Percentiles rank a stretch among this genome's conserved stretches.
Conservation (phyloP, 805 yeast genomes). For the Blastobotrys mokoenaii region DNA sequence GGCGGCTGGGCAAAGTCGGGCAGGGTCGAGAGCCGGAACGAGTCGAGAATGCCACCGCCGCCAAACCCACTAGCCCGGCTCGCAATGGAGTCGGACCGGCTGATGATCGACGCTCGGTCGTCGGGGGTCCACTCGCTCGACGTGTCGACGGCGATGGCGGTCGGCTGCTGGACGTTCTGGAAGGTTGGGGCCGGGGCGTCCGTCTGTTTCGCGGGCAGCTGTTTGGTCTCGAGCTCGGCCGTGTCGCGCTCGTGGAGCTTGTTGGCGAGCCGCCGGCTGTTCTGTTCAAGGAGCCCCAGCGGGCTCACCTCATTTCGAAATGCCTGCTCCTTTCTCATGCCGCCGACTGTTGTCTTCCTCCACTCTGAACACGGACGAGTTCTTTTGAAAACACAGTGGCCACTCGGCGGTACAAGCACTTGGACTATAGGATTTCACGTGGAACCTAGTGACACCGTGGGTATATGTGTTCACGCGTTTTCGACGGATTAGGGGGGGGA, state of each 20-base stretch:
- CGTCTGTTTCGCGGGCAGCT: neutral
- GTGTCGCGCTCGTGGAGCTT: slow-evolving; percentile 6
- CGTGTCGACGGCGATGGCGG: neutral
- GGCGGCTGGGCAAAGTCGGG: no score
- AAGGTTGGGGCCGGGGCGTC: neutral
- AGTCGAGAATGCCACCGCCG: slow-evolving; percentile 20
- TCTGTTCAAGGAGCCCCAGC: slow-evolving; percentile 19
- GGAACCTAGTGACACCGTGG: no score
- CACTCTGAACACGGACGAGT: no score
- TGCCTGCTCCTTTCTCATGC: no score
- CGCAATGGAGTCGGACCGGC: slow-evolving; percentile 4
- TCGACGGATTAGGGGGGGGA: no score
- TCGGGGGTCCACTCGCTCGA: slow-evolving; percentile 3
- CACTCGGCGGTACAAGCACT: no score
- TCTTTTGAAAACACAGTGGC: no score
- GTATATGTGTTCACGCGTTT: no score
- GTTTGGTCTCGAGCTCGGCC: neutral
- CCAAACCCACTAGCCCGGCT: slow-evolving; percentile 1
- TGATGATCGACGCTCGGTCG: slow-evolving; percentile 1
- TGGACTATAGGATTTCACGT: no score
- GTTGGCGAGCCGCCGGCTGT: slow-evolving; percentile 19
- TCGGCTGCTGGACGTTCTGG: neutral
- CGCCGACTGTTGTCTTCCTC: no score
- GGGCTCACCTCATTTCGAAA: slow-evolving; percentile 19
- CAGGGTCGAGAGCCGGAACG: slow-evolving; percentile 17